Conservation (phyloP, 352 stramenopile genomes). For the Pythium aquatile region DNA sequence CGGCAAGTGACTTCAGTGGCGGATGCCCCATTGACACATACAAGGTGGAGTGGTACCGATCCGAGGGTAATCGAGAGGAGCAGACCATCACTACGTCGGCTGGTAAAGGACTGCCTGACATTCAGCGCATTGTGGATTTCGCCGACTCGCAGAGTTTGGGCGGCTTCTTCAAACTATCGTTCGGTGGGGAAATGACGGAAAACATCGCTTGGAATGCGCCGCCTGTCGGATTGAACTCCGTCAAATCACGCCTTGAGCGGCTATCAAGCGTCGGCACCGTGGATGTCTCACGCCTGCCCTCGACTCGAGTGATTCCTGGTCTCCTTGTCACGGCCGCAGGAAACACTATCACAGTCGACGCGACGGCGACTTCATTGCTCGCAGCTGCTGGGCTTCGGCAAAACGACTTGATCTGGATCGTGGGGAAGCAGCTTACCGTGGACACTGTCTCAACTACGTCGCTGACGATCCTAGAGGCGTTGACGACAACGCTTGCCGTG, state of each 20-base stretch:
- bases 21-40: conserved; percentile 62
- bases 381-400: conserved; percentile 22
- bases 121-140: conserved; percentile 59
- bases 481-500: conserved; percentile 38
- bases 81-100: conserved; percentile 81
- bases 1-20: conserved; percentile 27
- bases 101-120: conserved; percentile 58
- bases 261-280: conserved; percentile 66
- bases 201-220: conserved; percentile 71
- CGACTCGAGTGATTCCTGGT: conserved; percentile 39
- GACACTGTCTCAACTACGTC: conserved; percentile 17
- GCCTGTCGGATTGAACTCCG: conserved; percentile 50
- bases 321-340: conserved; percentile 37
- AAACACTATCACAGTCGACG: conserved; percentile 35
- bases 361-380: conserved; percentile 30
- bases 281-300: conserved; percentile 44
- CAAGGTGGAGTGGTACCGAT: conserved; percentile 75
- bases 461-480: conserved; percentile 18
- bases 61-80: conserved; percentile 49
- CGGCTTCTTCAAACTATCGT: conserved; percentile 69
- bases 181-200: conserved; percentile 53
- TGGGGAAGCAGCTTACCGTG: conserved; percentile 42
- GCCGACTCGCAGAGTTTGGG: conserved; percentile 51
- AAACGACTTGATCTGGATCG: conserved; percentile 55
- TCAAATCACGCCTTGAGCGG: conserved; percentile 69